Conservation (phyloP, 192 early-diverging fungal species). For the Spizellomyces sp. region DNA sequence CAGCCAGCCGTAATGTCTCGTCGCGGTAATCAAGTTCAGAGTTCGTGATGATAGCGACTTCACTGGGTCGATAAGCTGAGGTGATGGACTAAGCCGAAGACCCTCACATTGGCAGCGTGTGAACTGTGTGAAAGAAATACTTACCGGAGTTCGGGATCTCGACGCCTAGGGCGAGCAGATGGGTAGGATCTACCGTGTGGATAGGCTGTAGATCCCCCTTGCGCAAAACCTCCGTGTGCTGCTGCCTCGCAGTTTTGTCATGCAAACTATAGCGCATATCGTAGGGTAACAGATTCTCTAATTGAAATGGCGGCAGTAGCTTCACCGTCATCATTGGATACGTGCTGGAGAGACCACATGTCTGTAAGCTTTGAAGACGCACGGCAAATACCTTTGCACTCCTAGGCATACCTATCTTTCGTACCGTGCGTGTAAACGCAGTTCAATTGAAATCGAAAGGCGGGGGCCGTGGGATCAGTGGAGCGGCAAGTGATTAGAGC, state of each 20-base stretch:
- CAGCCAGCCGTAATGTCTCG: slow-evolving; percentile 68
- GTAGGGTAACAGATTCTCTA: slow-evolving; percentile 96
- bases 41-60: slow-evolving; percentile 85
- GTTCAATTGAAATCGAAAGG: slow-evolving; percentile 76
- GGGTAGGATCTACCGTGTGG: slow-evolving; percentile 82
- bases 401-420: slow-evolving; percentile 22
- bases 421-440: slow-evolving; percentile 23
- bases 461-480: slow-evolving; percentile 50
- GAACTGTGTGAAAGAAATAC: slow-evolving; percentile 2
- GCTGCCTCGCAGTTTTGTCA: slow-evolving; percentile 68
- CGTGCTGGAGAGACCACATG: neutral
- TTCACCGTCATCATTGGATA: slow-evolving; percentile 53
- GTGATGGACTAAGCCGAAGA: slow-evolving; percentile 14
- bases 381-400: neutral
- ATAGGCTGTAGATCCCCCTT: slow-evolving; percentile 75
- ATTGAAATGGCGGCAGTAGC: slow-evolving; percentile 71
- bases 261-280: slow-evolving; percentile 77
- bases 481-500: slow-evolving; percentile 59
- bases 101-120: neutral
- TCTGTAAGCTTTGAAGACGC: neutral
- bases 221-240: slow-evolving; percentile 64
- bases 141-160: slow-evolving; percentile 71
- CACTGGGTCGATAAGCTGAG: slow-evolving; percentile 66
- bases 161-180: slow-evolving; percentile 76
- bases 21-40: slow-evolving; percentile 83